These are phyloP conservation scores for Mortierella polycephala DNA, from an alignment of 371 early-diverging fungal species.

Conservation along the genomic window DNA sequence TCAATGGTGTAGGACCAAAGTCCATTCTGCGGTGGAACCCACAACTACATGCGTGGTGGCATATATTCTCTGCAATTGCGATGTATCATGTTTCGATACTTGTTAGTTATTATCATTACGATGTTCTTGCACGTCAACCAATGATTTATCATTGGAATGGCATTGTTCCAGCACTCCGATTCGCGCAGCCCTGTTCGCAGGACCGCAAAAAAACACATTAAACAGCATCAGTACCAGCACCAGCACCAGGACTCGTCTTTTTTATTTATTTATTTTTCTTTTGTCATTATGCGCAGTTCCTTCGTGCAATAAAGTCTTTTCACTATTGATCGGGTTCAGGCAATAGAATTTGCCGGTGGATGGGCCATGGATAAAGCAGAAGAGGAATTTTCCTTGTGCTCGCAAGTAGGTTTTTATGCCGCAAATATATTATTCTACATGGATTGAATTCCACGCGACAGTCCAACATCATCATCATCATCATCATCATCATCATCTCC, in stretches of 20 bases:
- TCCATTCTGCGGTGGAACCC: constrained; percentile 31
- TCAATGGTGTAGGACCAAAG: constrained; percentile 31
- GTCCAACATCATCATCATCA: no score
- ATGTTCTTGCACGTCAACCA: constrained; percentile 8
- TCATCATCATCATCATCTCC: neutral
- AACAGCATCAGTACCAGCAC: neutral
- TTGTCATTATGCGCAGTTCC: no score
- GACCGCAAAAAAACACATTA: constrained; percentile 1
- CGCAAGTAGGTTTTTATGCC: no score
- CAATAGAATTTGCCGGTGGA: no score
- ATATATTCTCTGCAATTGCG: constrained; percentile 11
- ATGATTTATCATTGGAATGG: constrained; percentile 17
- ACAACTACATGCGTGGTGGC: constrained; percentile 41
- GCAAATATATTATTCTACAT: no score
- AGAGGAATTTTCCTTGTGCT: no score
- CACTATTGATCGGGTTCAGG: no score
- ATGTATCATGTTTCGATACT: constrained; percentile 25
- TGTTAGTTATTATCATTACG: constrained; percentile 22
- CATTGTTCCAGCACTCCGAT: constrained; percentile 9
- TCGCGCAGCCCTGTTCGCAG: neutral
- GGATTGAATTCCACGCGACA: no score
- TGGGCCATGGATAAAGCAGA: no score
- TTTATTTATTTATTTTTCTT: no score
- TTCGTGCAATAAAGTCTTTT: no score
- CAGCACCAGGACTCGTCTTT: neutral